These are phyloP conservation scores for Tolypocladium pustulatum DNA, from an alignment of 2,329 filamentous ascomycete genomes.

Conservation along the genomic window DNA sequence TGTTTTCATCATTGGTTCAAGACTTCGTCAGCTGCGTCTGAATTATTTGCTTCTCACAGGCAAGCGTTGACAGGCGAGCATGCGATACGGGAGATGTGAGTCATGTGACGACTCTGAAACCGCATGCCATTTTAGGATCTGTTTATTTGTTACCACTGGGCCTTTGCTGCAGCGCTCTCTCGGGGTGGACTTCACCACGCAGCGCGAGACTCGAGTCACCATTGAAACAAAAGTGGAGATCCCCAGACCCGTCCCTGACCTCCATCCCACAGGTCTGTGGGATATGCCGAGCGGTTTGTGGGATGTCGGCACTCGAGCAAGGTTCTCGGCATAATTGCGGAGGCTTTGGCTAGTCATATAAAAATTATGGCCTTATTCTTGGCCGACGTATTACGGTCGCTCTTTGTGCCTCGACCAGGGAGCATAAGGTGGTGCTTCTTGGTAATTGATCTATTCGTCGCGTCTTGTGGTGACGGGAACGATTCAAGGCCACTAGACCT, in stretches of 20 bases:
- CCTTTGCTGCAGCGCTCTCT: neutral
- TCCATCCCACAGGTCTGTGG: neutral
- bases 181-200: neutral
- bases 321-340: neutral
- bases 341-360: neutral
- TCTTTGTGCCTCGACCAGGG: neutral
- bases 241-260: neutral
- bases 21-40: no score
- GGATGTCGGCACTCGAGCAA: neutral
- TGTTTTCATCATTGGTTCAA: no score
- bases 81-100: neutral
- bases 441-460: neutral
- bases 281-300: neutral
- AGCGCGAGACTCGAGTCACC: neutral
- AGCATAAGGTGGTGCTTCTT: neutral
- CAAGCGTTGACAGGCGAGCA: no score
- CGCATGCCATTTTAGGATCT: neutral
- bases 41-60: no score
- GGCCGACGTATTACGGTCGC: neutral
- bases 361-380: neutral
- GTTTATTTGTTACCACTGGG: neutral
- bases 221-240: neutral
- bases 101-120: neutral
- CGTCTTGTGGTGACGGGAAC: neutral
- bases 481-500: neutral